These are phyloP conservation scores for Tricholoma furcatifolium DNA, from an alignment of 768 basidiomycete genomes.

Conservation along the genomic window DNA sequence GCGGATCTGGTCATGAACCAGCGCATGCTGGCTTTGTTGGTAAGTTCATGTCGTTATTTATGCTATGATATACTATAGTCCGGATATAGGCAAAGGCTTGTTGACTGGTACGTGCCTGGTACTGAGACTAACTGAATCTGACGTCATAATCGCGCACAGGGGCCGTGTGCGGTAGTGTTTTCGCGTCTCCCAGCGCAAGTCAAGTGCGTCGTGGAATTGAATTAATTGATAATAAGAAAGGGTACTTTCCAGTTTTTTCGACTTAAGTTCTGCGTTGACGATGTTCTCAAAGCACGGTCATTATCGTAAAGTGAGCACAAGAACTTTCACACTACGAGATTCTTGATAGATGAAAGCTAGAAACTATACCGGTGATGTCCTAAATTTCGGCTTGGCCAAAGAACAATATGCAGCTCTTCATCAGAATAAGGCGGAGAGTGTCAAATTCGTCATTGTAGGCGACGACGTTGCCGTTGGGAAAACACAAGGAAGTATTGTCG, in stretches of 20 bases:
- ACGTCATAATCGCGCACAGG: conserved; percentile 20
- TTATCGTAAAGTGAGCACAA: conserved; percentile 70
- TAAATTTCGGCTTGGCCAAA: conserved; percentile 89
- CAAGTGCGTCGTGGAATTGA: conserved; percentile 85
- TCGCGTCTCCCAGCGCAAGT: conserved; percentile 85
- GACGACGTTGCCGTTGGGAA: conserved; percentile 89
- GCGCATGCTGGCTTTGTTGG: conserved; percentile 91
- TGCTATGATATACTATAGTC: not conserved
- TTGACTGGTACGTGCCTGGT: conserved; percentile 54
- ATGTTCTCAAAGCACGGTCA: conserved; percentile 56
- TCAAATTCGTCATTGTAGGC: conserved; percentile 80
- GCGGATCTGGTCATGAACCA: conserved; percentile 90
- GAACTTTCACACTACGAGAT: not conserved
- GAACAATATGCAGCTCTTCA: conserved; percentile 77
- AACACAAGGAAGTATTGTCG: conserved; percentile 81
- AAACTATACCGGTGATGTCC: conserved; percentile 88
- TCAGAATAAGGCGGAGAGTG: conserved; percentile 61
- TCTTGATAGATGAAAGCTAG: conserved; percentile 30
- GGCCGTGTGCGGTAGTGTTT: conserved; percentile 86
- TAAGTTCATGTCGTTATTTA: conserved; percentile 24
- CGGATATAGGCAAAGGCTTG: conserved; percentile 63
- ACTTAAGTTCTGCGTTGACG: not conserved
- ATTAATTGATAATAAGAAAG: conserved; percentile 67
- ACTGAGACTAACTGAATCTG: not conserved
- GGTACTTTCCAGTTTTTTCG: conserved; percentile 39